Percentiles rank a stretch among this genome's conserved stretches.
These are phyloP conservation scores for Verbena officinalis DNA, from an alignment of 257 asterid species.

Conservation along the genomic window DNA sequence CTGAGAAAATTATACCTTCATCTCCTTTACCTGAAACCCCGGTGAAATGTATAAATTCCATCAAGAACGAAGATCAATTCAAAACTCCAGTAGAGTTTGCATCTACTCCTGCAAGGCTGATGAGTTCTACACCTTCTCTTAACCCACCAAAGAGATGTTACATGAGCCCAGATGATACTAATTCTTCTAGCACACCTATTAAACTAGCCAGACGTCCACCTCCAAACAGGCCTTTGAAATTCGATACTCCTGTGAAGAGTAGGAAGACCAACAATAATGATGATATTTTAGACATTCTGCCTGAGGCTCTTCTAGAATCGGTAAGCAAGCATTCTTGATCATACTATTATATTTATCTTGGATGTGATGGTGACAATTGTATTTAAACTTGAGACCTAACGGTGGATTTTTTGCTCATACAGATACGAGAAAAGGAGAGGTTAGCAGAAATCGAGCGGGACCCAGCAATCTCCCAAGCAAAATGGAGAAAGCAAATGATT, in stretches of 20 bases:
- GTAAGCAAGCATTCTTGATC: conserved; percentile 49
- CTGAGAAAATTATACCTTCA: conserved; percentile 11
- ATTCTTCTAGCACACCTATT: conserved; percentile 42
- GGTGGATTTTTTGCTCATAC: conserved; percentile 24
- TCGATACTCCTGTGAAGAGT: conserved; percentile 74
- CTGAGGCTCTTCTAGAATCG: conserved; percentile 61
- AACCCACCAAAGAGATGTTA: conserved; percentile 63
- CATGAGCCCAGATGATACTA: conserved; percentile 77
- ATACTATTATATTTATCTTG: not conserved
- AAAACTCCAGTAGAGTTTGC: conserved; percentile 53
- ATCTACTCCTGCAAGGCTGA: conserved; percentile 62
- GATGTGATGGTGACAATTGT: not conserved
- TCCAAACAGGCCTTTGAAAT: conserved; percentile 64
- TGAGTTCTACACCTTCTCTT: conserved; percentile 65
- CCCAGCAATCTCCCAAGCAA: conserved; percentile 91
- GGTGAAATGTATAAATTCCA: conserved; percentile 36
- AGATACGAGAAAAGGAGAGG: conserved; percentile 77
- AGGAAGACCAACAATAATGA: conserved; percentile 33
- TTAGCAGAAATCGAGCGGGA: conserved; percentile 55
- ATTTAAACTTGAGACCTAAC: not conserved
- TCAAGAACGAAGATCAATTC: conserved; percentile 25
- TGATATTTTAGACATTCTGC: conserved; percentile 58
- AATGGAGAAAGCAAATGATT: conserved; percentile 61
- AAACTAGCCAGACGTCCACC: conserved; percentile 71
- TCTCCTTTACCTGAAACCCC: conserved; percentile 56